Evolutionary conservation across 305 asterid species (phyloP), one percentile per base, ranked within the genome.

Genomic region (Coffea humblotiana): DNA sequence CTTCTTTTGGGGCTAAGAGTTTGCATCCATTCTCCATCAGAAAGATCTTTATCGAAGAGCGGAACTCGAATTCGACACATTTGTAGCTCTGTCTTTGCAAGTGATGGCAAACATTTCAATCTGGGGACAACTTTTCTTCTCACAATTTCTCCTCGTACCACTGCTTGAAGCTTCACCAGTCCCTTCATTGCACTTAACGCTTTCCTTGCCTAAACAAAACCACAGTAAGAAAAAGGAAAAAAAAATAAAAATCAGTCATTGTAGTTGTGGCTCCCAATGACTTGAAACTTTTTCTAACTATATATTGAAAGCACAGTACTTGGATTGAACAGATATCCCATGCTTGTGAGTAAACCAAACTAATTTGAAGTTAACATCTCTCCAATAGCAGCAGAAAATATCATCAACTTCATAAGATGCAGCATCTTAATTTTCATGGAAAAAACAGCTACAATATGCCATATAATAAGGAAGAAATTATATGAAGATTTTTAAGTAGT

Each of bases 121-220:
- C 77, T 80, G 40, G 81, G 75, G 51, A 80, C 77, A 47, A 89
- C 79, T 45, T 85, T 86, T 32, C 88, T 86, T 80, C 97, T 91
- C 47, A 83, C 92, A 63, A 91, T 88, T 88, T 91, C 94, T 1
- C 97, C 97, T 63, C 98, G 89, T 58, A 92, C 81, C 83, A 92
- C 90, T 47, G 98, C 98, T 88, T 92, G 98, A 85, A 94, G 92
- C 78, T 86, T 90, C 85, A 94, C 97, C 67, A 94, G 60, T 79
- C 98, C 98, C 83, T 87, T 94, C 58, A 94, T 77, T 16, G 97
- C 98, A 85, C 88, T 86, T 85, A 92, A 78, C 40, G 98, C 98
- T 89, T 92, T 91, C 84, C 88, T 90, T 43, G 92, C 98, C 98
- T 94, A 83, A 82, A 86, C 10, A 84, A 66, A 65, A 25, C 77